Evolutionary conservation across 1,139 yeast genomes (phyloP), one percentile per base, ranked within the genome.

Genomic region (Taiozyma sp.): DNA sequence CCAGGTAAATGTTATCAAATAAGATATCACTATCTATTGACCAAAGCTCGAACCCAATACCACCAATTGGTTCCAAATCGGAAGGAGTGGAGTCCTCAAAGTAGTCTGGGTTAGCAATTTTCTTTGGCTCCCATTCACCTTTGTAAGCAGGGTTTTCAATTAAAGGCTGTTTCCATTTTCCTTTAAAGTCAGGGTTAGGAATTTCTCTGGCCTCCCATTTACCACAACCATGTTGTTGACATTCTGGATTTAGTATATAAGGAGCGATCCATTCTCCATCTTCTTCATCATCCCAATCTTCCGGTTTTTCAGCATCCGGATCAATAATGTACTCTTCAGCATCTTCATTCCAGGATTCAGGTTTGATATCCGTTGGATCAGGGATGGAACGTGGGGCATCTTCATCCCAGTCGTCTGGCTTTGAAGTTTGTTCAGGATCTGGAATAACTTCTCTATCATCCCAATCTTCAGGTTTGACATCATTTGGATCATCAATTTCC

Each of bases 1-100:
- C 97, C 55, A 91, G 66, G 66, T 89, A 90, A 51, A 90, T 81
- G 69, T 90, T 88, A 67, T 88, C 89, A 64, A 91, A 88, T 63
- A 88, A 61, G 47, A 88, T 79, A 48, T 85, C 79, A 44, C 76
- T 74, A 58, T 88, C 86, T 84, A 90, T 85, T 50, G 95, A 81
- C 96, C 97, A 90, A 57, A 90, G 73, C 67, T 91, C 98, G 64
- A 91, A 87, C 5, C 96, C 96, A 49, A 91, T 62, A 9, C 87
- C 96, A 29, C 90, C 93, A 59, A 90, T 80, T 42, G 82, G 77
- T 59, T 79, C 85, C 56, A 88, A 69, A 57, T 81, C 73, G 5
- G 85, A 72, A 10, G 95, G 93, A 8, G 64, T 68, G 2, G 54
- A 53, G 60, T 83, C 88, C 59, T 81, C 83, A 59, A 68, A 81